Evolutionary conservation across 2,329 filamentous ascomycete species (phyloP).

Genomic region (Tolypocladium cylindrosporum): DNA sequence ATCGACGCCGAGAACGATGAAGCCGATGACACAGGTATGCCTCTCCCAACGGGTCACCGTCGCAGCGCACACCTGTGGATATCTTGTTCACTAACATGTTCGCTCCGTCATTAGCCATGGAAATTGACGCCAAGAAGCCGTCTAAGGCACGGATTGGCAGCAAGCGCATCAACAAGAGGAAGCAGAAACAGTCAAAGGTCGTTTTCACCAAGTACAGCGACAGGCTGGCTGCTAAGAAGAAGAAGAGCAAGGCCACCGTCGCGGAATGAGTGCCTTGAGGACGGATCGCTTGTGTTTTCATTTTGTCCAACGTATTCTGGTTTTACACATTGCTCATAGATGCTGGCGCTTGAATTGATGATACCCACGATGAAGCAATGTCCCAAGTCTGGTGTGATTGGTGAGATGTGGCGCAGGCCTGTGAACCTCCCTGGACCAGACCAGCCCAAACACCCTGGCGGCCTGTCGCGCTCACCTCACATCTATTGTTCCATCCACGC

Average conservation of each 20-base stretch:
- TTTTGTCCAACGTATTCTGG: neutral
- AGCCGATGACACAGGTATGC: constrained; percentile 16
- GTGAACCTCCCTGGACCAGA: neutral
- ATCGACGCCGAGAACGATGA: constrained; percentile 19
- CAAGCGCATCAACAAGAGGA: constrained; percentile 48
- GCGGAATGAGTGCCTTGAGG: neutral
- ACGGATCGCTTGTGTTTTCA: neutral
- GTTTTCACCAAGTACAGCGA: constrained; percentile 51
- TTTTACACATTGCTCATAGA: neutral
- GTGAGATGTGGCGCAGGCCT: constrained; percentile 6
- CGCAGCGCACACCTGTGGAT: constrained; percentile 3
- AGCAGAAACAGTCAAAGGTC: constrained; percentile 44
- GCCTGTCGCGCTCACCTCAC: neutral
- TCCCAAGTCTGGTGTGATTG: neutral
- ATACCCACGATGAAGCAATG: constrained; percentile 5
- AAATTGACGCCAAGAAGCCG: constrained; percentile 41
- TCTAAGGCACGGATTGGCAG: constrained; percentile 29
- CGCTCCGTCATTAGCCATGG: constrained; percentile 34
- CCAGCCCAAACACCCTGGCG: neutral
- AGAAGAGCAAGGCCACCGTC: constrained; percentile 10
- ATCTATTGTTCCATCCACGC: neutral
- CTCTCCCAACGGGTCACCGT: constrained; percentile 1
- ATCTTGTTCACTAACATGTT: neutral
- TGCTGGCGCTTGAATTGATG: constrained; percentile 7
- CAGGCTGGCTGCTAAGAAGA: constrained; percentile 35